Evolutionary conservation across 108 stramenopile genomes (phyloP).

Genomic region (Parietichytrium sp.): DNA sequence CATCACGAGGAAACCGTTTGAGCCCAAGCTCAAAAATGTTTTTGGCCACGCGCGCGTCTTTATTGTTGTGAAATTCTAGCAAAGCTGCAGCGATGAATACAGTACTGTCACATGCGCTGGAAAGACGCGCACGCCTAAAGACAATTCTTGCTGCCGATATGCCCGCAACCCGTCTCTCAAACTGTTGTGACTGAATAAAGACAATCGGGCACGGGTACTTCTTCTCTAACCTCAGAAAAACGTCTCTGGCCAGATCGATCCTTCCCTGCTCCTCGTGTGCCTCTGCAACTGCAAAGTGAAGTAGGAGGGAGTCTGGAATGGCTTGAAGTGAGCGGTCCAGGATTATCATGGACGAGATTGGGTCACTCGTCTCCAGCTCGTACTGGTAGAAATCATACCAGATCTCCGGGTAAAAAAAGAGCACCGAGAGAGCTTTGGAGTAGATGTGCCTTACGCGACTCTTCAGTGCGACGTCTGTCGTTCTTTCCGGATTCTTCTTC

Average conservation of each 20-base stretch:
- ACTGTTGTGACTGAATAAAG: slow-evolving; percentile 29
- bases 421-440: background rate
- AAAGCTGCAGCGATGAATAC: slow-evolving; percentile 20
- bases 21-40: slow-evolving; percentile 21
- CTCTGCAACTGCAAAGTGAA: slow-evolving; percentile 6
- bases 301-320: slow-evolving; percentile 3
- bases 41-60: background rate
- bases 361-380: slow-evolving; percentile 7
- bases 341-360: background rate
- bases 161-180: slow-evolving; percentile 3
- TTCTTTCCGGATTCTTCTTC: background rate
- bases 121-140: slow-evolving; percentile 13
- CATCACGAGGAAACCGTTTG: background rate
- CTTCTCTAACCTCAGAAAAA: background rate
- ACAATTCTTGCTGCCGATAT: background rate
- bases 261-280: background rate
- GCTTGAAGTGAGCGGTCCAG: background rate
- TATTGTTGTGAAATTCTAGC: slow-evolving; percentile 30
- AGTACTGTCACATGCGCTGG: background rate
- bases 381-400: slow-evolving; percentile 13
- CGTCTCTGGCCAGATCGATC: background rate
- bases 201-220: slow-evolving; percentile 1
- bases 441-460: background rate
- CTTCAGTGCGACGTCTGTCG: background rate
- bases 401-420: slow-evolving; percentile 25